phyloP scores from a whole-genome alignment of 371 early-diverging fungal species.

The Lichtheimia corymbifera region DNA sequence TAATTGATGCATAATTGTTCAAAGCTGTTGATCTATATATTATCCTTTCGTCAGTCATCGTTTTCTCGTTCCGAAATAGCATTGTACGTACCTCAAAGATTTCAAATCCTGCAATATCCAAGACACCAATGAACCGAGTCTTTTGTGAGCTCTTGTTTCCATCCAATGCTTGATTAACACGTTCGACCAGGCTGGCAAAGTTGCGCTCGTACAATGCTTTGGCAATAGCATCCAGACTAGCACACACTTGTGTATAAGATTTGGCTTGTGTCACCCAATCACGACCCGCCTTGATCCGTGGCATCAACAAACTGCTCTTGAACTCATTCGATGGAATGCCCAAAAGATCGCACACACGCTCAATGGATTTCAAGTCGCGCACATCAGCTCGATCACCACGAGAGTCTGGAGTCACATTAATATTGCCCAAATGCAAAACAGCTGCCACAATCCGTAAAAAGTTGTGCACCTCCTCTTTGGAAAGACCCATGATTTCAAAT shows the following conservation, averaged over 20 bases:
- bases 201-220: slow-evolving; percentile 97
- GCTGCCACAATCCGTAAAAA: slow-evolving; percentile 90
- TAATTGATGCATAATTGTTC: slow-evolving; percentile 99
- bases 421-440: slow-evolving; percentile 97
- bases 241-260: slow-evolving; percentile 84
- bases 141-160: slow-evolving; percentile 55
- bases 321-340: slow-evolving; percentile 91
- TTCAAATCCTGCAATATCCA: slow-evolving; percentile 99
- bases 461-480: slow-evolving; percentile 72
- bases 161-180: slow-evolving; percentile 90
- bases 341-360: slow-evolving; percentile 94
- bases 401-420: slow-evolving; percentile 70
- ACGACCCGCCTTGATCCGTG: slow-evolving; percentile 94
- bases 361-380: slow-evolving; percentile 75
- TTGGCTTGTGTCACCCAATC: slow-evolving; percentile 96
- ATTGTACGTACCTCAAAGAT: slow-evolving; percentile 82
- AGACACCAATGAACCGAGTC: slow-evolving; percentile 91
- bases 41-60: neutral
- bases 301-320: slow-evolving; percentile 84
- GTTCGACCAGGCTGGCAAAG: slow-evolving; percentile 90
- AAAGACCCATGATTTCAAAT: slow-evolving; percentile 86
- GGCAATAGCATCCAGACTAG: slow-evolving; percentile 93
- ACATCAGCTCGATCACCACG: slow-evolving; percentile 89
- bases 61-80: neutral
- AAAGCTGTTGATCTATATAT: slow-evolving; percentile 93